Base-by-base conservation (phyloP, 495 filamentous ascomycete genomes). In the Polyplosphaeria fusca region DNA sequence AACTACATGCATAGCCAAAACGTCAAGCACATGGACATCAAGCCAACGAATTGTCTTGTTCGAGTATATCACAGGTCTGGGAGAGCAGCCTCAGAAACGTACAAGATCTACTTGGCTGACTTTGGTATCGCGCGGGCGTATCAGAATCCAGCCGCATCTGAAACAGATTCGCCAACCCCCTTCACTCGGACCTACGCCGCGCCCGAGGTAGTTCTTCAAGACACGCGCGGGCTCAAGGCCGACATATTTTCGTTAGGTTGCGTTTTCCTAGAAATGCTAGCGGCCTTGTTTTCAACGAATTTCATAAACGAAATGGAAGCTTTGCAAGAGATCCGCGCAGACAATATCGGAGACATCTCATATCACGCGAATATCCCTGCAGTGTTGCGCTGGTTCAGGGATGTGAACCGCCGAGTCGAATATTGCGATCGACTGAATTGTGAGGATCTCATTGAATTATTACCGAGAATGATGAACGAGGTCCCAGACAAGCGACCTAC, bases 21-120 rank as follows among this genome's bases (percentile, higher is more conserved):
- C 7, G 47, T 24, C 18, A 65, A 62, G 22, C 63, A 65, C 40
- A 65, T 53, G 63, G 63, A 65, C 39, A 58, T 65, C 11, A 65
- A 65, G 35, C 63, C 63, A 0, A 28, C 41, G 40, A 65, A 65
- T 35, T 51, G 61, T 24, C 48, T 65, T 5, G 58, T 62, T n/a
- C 30, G 30, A 1, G 39, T 40, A n/a, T 13, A 18, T 3, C 16
- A 12, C 2, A 16, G 5, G 11, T 43, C n/a, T 37, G 4, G 0
- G 13, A n/a, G 7, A 9, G 12, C 3, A 27, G 2, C 24, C 20
- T 3, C 27, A 7, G n/a, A n/a, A n/a, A n/a, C n/a, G n/a, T 47
- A 9, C 43, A 23, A 32, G 14, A 48, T 59, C 1, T 52, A 46
- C 23, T 46, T 59, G 2, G 48, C 56, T 1, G 56, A 59, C 20